These are phyloP conservation scores for Ustilago curta DNA, from an alignment of 1,284 basidiomycete species.

Conservation along the genomic window DNA sequence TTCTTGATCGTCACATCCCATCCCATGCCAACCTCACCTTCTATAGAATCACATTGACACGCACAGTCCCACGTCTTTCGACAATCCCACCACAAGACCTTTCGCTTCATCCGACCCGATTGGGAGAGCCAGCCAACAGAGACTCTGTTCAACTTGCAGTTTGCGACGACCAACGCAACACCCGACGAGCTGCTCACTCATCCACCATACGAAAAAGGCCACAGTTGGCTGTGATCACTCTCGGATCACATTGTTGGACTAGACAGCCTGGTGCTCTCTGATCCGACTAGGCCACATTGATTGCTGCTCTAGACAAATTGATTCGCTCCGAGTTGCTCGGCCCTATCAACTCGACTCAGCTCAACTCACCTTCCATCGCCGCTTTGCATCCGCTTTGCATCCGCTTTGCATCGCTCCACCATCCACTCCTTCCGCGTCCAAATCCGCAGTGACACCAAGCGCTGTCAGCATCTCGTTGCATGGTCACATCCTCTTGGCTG, in stretches of 20 bases:
- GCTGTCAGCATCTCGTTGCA: slow-evolving; percentile 16
- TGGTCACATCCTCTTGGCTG: not conserved
- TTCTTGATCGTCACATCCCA: too few relatives aligned
- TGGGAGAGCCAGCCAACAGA: too few relatives aligned
- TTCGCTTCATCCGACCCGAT: too few relatives aligned
- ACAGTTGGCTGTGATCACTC: not conserved
- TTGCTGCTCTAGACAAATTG: too few relatives aligned
- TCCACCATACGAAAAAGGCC: slow-evolving; percentile 3
- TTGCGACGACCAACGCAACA: too few relatives aligned
- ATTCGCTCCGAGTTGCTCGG: too few relatives aligned
- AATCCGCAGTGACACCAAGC: slow-evolving; percentile 26
- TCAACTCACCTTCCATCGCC: not conserved
- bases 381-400: slow-evolving; percentile 1
- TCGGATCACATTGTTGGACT: not conserved
- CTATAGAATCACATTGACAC: too few relatives aligned
- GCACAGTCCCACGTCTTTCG: too few relatives aligned
- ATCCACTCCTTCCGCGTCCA: not conserved
- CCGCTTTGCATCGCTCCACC: not conserved
- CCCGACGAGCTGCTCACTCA: slow-evolving; percentile 2
- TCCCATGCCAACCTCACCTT: too few relatives aligned
- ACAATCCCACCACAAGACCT: too few relatives aligned
- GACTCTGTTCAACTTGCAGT: too few relatives aligned
- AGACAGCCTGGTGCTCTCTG: slow-evolving; percentile 1
- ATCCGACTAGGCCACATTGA: not conserved
- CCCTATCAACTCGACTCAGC: not conserved